Evolutionary conservation across 2,329 filamentous ascomycete genomes (phyloP), one percentile per base, ranked within the genome.

Genomic region (Colletotrichum viniferum): DNA sequence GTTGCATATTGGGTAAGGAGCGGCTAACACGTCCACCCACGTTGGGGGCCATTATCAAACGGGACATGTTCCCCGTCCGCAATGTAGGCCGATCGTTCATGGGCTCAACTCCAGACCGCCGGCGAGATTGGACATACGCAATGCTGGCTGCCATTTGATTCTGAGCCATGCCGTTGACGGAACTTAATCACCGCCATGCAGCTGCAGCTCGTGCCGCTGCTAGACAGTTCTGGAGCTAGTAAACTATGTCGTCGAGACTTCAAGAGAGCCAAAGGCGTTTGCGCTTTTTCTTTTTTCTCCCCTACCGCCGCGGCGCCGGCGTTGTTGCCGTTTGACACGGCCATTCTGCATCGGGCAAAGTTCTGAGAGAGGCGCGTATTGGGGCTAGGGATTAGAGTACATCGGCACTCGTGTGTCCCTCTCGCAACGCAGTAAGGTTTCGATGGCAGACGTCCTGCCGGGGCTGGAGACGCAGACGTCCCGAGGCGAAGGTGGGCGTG

Each of bases 101-200:
- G 52, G 66, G 32, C 66, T 66, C 61, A 52, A 52, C 56, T 63
- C 61, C 61, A 75, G 67, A 67, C 66, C 64, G 43, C 67, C 65
- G 56, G 43, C 64, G 56, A 71, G 56, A 75, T 75, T 75, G 61
- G 58, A 62, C 36, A 24, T 74, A 69, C 70, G 65, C 61, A 76
- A 76, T 65, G 69, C 52, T 32, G 68, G 34, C 69, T 62, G 62
- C 28, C 69, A 38, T 24, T 71, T 34, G 36, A 34, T 28, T 48
- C 55, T 34, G 52, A 43, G 38, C 43, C 70, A 69, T 55, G 32
- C 72, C 48, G 32, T 38, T 70, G 71, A 74, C 64, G 60, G 30
- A 70, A 66, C 48, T 38, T 62, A 36, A 43, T 60, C 65, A 69
- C 58, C 32, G 55, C 28, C 58, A 26, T 66, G 24, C 55, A 55